A percentile compares a stretch with the other conserved stretches of the same genome.
These are phyloP conservation scores for Penicillium longicatenatum DNA, from an alignment of 495 filamentous ascomycete genomes.

Conservation along the genomic window DNA sequence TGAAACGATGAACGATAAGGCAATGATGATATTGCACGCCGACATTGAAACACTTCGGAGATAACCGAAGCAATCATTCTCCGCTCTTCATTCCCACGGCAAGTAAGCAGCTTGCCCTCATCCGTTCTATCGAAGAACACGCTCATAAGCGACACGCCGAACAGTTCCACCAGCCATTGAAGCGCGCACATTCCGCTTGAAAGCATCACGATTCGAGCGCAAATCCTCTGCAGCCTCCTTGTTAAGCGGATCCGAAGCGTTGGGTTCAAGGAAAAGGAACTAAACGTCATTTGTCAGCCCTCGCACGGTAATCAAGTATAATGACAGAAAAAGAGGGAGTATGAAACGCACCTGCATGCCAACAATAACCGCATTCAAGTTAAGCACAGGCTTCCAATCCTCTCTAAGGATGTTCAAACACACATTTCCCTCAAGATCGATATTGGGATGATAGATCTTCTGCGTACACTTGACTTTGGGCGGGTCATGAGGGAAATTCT, in stretches of 20 bases:
- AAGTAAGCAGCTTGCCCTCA: neutral
- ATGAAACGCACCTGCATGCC: constrained; percentile 69
- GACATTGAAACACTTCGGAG: neutral
- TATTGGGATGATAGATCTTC: constrained; percentile 99
- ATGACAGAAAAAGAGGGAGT: neutral
- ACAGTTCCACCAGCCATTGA: constrained; percentile 85
- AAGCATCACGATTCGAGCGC: constrained; percentile 75
- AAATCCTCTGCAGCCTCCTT: constrained; percentile 97
- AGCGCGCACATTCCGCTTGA: constrained; percentile 84
- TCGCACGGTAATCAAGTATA: constrained; percentile 5
- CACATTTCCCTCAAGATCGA: constrained; percentile 96
- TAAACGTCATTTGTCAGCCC: constrained; percentile 35
- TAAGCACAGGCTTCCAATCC: constrained; percentile 98
- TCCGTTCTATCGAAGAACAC: constrained; percentile 55
- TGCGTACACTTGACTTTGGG: constrained; percentile 97
- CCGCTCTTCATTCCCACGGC: neutral
- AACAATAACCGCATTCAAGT: constrained; percentile 94
- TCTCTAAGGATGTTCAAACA: constrained; percentile 96
- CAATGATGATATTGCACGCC: neutral
- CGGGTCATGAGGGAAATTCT: constrained; percentile 95
- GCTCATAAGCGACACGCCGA: constrained; percentile 69
- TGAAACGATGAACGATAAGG: neutral
- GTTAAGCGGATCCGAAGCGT: constrained; percentile 94
- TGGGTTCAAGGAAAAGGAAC: constrained; percentile 97
- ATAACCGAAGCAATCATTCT: neutral